These are phyloP conservation scores for Coniella vitis DNA, from an alignment of 2,329 filamentous ascomycete genomes.

Conservation along the genomic window DNA sequence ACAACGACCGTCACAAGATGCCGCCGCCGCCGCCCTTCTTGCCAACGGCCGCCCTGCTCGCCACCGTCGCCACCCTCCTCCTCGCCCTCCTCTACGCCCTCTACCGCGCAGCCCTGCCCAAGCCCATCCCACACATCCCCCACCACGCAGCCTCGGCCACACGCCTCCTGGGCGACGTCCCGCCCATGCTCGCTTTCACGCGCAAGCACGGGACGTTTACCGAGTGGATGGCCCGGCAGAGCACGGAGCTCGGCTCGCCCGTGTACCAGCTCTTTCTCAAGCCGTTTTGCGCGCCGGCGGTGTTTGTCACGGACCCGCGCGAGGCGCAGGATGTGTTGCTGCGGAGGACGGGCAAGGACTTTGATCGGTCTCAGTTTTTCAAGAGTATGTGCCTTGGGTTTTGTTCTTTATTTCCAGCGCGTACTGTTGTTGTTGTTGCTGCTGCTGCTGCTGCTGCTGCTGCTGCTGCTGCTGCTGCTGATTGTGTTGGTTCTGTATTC, in stretches of 20 bases:
- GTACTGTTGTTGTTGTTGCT: too few relatives aligned
- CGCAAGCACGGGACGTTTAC: not conserved
- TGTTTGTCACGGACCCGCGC: slow-evolving; percentile 14
- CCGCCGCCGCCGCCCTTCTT: too few relatives aligned
- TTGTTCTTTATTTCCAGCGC: too few relatives aligned
- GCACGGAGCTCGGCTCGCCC: slow-evolving; percentile 4
- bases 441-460: too few relatives aligned
- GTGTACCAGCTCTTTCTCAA: slow-evolving; percentile 16
- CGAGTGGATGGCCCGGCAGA: slow-evolving; percentile 10
- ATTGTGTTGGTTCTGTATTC: not conserved
- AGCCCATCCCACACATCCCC: slow-evolving; percentile 16
- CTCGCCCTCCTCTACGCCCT: slow-evolving; percentile 1
- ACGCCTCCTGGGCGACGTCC: slow-evolving; percentile 14
- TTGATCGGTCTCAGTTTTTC: slow-evolving; percentile 9
- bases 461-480: not conserved
- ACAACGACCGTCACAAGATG: too few relatives aligned
- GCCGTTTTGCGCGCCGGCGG: slow-evolving; percentile 8
- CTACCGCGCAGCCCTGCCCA: slow-evolving; percentile 13
- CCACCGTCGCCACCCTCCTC: not conserved
- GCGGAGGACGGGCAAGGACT: slow-evolving; percentile 13
- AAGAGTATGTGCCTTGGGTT: not conserved
- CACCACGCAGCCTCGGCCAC: slow-evolving; percentile 10
- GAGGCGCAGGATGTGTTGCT: slow-evolving; percentile 15
- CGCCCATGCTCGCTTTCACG: slow-evolving; percentile 2
- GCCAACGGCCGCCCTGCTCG: not conserved